phyloP scores from a whole-genome alignment of 2,329 filamentous ascomycete genomes.

The Davidsoniella neocaledoniae region DNA sequence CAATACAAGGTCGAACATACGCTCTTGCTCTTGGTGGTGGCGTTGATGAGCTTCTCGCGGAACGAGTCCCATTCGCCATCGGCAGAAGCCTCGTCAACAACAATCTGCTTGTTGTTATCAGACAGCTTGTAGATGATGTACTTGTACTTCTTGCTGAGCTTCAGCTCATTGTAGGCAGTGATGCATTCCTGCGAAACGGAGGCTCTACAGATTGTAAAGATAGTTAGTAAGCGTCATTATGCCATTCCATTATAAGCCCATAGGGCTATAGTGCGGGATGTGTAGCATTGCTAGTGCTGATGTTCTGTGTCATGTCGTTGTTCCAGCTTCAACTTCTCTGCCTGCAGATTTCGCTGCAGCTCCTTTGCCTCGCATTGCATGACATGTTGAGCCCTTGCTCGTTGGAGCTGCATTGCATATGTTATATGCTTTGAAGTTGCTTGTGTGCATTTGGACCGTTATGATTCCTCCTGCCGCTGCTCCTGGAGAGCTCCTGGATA shows the following conservation, averaged over 20 bases:
- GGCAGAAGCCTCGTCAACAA: constrained; percentile 56
- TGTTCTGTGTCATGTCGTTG: neutral
- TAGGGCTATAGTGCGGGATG: neutral
- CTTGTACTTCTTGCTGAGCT: constrained; percentile 66
- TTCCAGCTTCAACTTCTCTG: neutral
- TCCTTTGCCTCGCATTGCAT: constrained; percentile 10
- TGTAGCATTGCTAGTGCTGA: no score
- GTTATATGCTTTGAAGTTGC: neutral
- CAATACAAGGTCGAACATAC: constrained; percentile 24
- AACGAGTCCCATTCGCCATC: constrained; percentile 54
- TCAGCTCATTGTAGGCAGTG: constrained; percentile 59
- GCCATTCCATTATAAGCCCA: neutral
- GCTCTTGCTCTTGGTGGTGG: constrained; percentile 53
- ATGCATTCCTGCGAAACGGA: constrained; percentile 57
- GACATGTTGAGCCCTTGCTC: neutral
- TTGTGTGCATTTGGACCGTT: neutral
- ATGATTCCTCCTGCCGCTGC: neutral
- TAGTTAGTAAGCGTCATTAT: constrained; percentile 4
- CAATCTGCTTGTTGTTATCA: constrained; percentile 67
- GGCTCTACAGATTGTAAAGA: constrained; percentile 35
- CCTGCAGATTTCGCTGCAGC: neutral
- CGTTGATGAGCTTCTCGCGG: constrained; percentile 58
- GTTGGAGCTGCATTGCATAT: neutral
- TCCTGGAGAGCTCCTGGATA: neutral
- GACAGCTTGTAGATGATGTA: constrained; percentile 82